Evolutionary conservation across 495 filamentous ascomycete genomes (phyloP).

Genomic region (Trichoderma asperelloides): DNA sequence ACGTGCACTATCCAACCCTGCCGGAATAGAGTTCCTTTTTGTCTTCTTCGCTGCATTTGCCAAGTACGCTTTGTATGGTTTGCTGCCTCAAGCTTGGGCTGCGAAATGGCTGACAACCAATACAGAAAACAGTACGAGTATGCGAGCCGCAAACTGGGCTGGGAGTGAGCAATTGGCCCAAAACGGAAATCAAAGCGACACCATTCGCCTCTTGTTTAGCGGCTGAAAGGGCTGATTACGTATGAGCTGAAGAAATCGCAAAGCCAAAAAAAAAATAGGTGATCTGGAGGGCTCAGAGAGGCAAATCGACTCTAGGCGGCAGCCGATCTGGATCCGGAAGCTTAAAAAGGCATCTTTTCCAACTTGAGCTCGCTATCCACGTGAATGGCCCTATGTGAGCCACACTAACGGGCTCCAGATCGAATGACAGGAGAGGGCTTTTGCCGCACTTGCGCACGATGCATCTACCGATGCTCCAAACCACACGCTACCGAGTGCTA

Average conservation of each 20-base stretch:
- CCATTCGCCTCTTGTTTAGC: background rate
- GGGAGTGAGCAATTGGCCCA: background rate
- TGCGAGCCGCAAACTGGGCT: background rate
- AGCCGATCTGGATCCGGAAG: conserved; percentile 7
- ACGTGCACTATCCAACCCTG: background rate
- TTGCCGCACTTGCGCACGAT: background rate
- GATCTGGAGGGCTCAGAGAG: background rate
- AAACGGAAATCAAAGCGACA: background rate
- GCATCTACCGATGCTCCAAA: background rate
- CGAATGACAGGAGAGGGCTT: background rate
- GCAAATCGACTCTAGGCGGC: background rate
- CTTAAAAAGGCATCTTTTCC: background rate
- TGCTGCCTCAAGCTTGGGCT: background rate
- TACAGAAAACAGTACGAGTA: background rate
- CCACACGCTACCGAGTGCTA: background rate
- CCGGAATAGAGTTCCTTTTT: background rate
- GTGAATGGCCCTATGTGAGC: background rate
- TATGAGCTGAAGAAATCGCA: background rate
- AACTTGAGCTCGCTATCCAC: background rate
- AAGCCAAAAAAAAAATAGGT: background rate
- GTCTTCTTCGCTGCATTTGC: background rate
- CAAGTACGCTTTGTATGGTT: background rate
- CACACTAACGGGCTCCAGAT: conserved; percentile 3
- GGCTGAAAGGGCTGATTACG: conserved; percentile 2
- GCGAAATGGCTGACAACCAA: background rate